Percentiles rank a stretch among this genome's conserved stretches.
phyloP scores from a whole-genome alignment of 129 eudicot genomes.

The Flaveria linearis region DNA sequence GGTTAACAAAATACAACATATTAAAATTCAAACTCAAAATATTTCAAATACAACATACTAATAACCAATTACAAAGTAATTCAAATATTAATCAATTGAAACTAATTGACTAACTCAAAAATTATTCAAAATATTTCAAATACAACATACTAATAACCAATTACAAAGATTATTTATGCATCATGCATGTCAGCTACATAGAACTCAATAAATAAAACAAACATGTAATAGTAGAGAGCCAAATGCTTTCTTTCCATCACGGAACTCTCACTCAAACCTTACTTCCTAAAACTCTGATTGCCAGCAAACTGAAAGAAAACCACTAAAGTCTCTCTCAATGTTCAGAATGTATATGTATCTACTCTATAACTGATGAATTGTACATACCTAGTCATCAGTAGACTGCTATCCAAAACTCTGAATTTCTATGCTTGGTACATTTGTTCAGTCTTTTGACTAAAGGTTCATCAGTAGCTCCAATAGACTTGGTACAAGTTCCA shows the following conservation, averaged over 20 bases:
- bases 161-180: no score
- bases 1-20: no score
- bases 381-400: constrained; percentile 14
- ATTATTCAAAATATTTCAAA: no score
- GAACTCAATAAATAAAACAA: not conserved
- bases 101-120: no score
- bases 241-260: not conserved
- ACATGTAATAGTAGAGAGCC: not conserved
- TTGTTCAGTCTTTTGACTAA: not conserved
- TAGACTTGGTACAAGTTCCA: not conserved
- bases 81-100: no score
- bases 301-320: not conserved
- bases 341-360: constrained; percentile 3
- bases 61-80: no score
- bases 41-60: no score
- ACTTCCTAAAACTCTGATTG: not conserved
- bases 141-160: no score
- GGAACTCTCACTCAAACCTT: not conserved
- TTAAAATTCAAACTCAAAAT: no score
- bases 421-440: not conserved
- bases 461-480: not conserved
- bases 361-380: constrained; percentile 12
- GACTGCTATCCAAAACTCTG: not conserved
- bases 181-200: constrained; percentile 16
- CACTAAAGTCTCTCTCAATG: constrained; percentile 10